Evolutionary conservation across 2,329 filamentous ascomycete genomes (phyloP).

Genomic region (Alternaria dauci): DNA sequence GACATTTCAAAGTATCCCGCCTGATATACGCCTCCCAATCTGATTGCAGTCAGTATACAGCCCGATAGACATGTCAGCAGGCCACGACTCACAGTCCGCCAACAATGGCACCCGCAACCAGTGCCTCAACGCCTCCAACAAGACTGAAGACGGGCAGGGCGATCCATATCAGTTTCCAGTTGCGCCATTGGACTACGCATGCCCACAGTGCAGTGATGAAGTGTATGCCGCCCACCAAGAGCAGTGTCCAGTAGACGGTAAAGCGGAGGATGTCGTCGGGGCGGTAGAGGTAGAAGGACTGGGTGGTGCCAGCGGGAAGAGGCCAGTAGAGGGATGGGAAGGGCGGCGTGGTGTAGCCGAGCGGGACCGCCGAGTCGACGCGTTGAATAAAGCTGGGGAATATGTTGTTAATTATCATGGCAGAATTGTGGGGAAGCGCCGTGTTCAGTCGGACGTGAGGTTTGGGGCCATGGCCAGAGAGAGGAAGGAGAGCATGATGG

Average conservation of each 20-base stretch:
- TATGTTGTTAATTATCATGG: slow-evolving; percentile 8
- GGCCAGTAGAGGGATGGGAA: slow-evolving; percentile 89
- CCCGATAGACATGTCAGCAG: background rate
- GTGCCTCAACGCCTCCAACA: slow-evolving; percentile 76
- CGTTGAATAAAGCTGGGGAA: slow-evolving; percentile 55
- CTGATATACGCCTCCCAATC: slow-evolving; percentile 80
- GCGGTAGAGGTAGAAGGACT: slow-evolving; percentile 73
- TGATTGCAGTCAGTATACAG: slow-evolving; percentile 46
- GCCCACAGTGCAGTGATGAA: slow-evolving; percentile 75
- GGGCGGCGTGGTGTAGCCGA: slow-evolving; percentile 71
- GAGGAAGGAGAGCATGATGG: background rate
- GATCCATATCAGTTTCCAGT: slow-evolving; percentile 70
- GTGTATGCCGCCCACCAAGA: slow-evolving; percentile 80
- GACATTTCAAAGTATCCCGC: slow-evolving; percentile 89
- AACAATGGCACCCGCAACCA: slow-evolving; percentile 82
- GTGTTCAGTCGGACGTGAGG: background rate
- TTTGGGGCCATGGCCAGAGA: background rate
- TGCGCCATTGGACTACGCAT: slow-evolving; percentile 71
- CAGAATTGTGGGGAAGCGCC: background rate
- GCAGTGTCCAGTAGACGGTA: slow-evolving; percentile 84
- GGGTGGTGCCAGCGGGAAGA: slow-evolving; percentile 64
- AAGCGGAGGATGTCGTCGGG: slow-evolving; percentile 84
- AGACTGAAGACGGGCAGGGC: slow-evolving; percentile 75
- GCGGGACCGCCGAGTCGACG: slow-evolving; percentile 57
- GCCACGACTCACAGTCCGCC: slow-evolving; percentile 73